A percentile compares a stretch with the other conserved stretches of the same genome.
Evolutionary conservation across 306 rosid species (phyloP).

Genomic region (Hippophae tibetana): DNA sequence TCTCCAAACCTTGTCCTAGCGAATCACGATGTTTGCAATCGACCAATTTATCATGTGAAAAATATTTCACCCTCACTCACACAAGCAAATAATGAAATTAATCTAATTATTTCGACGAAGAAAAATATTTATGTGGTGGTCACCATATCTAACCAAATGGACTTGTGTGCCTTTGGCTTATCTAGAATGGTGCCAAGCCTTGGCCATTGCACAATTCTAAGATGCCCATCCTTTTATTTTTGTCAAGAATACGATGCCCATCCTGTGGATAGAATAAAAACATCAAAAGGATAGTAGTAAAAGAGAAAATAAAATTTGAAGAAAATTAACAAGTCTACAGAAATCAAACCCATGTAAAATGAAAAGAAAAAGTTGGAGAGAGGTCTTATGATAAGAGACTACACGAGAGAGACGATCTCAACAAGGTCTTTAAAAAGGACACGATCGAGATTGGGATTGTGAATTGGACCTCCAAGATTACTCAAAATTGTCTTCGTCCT

Average conservation of each 20-base stretch:
- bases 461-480: conserved; percentile 12
- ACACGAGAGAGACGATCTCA: conserved; percentile 79
- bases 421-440: conserved; percentile 82
- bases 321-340: neutral
- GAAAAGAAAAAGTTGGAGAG: neutral
- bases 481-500: no score
- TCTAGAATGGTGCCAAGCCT: conserved; percentile 59
- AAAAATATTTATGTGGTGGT: neutral
- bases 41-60: no score
- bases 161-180: conserved; percentile 76
- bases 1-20: no score
- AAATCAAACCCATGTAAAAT: conserved; percentile 5
- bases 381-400: conserved; percentile 63
- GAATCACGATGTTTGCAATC: no score
- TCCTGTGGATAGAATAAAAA: conserved; percentile 4
- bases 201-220: conserved; percentile 85
- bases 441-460: conserved; percentile 53
- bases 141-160: conserved; percentile 18
- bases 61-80: no score
- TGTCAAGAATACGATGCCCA: neutral
- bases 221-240: conserved; percentile 58
- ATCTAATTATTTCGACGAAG: no score
- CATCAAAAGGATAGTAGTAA: neutral
- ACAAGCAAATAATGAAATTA: no score
- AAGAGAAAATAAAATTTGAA: neutral